Conservation (phyloP, 768 basidiomycete species). For the Lanmaoa rubissima region DNA sequence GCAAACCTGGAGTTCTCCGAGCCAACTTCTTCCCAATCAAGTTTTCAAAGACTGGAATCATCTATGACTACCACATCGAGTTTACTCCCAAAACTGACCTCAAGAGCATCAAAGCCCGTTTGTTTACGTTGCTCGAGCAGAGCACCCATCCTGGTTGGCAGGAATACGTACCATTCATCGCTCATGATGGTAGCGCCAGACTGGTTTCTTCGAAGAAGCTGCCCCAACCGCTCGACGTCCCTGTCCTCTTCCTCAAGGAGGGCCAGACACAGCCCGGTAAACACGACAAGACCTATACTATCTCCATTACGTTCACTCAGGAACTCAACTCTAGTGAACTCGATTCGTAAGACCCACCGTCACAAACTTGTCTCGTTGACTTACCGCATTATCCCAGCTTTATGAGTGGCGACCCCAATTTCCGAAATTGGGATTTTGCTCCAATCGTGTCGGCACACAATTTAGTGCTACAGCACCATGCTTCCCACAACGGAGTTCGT, state of each 20-base stretch:
- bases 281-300: slow-evolving; percentile 35
- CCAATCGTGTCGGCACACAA: slow-evolving; percentile 49
- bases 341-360: slow-evolving; percentile 30
- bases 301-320: slow-evolving; percentile 34
- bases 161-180: slow-evolving; percentile 32
- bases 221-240: slow-evolving; percentile 35
- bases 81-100: slow-evolving; percentile 35
- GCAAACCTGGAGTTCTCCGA: slow-evolving; percentile 40
- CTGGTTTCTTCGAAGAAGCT: slow-evolving; percentile 41
- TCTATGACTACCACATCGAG: slow-evolving; percentile 47
- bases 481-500: slow-evolving; percentile 42
- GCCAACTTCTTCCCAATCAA: slow-evolving; percentile 50
- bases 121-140: slow-evolving; percentile 44
- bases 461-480: slow-evolving; percentile 43
- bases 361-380: neutral
- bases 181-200: slow-evolving; percentile 43
- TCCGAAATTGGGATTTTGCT: slow-evolving; percentile 38
- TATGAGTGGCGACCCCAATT: slow-evolving; percentile 37
- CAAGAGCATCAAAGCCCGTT: slow-evolving; percentile 38
- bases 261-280: slow-evolving; percentile 35
- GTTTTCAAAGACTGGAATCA: slow-evolving; percentile 35
- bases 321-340: slow-evolving; percentile 33
- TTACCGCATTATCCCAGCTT: slow-evolving; percentile 31
- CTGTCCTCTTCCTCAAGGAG: slow-evolving; percentile 40
- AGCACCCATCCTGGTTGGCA: slow-evolving; percentile 37